phyloP scores from a whole-genome alignment of 306 rosid genomes.

The Dalbergia cochinchinensis region DNA sequence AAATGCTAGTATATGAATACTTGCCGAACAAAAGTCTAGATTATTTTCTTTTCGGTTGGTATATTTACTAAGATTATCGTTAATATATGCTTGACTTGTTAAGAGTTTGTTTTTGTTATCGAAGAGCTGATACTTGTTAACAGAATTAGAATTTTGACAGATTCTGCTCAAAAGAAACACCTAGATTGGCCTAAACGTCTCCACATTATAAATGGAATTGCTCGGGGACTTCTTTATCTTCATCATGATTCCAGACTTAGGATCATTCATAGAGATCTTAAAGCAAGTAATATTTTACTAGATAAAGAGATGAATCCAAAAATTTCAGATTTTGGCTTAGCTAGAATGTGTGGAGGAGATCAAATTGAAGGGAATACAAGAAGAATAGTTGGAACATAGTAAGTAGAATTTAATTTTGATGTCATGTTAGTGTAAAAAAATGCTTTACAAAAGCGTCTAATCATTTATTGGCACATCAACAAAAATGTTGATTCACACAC shows the following conservation, averaged over 20 bases:
- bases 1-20: constrained; percentile 43
- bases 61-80: neutral
- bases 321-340: constrained; percentile 49
- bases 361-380: too few relatives aligned
- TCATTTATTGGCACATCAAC: too few relatives aligned
- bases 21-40: constrained; percentile 54
- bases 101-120: too few relatives aligned
- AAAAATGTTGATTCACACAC: too few relatives aligned
- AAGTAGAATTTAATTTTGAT: too few relatives aligned
- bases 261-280: constrained; percentile 54
- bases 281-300: constrained; percentile 48
- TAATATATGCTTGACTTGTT: too few relatives aligned
- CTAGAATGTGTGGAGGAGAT: constrained; percentile 40
- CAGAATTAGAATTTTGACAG: neutral
- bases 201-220: constrained; percentile 47
- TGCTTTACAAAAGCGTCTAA: too few relatives aligned
- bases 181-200: constrained; percentile 44
- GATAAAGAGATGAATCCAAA: constrained; percentile 43
- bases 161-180: neutral
- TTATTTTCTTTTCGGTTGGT: constrained; percentile 49
- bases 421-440: too few relatives aligned
- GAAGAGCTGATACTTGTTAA: too few relatives aligned
- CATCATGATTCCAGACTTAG: constrained; percentile 52
- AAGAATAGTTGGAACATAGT: constrained; percentile 31
- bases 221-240: constrained; percentile 48